Percentiles rank a stretch among this genome's conserved stretches.
phyloP scores from a whole-genome alignment of 176 grass and related monocot species.

The Areca catechu region DNA sequence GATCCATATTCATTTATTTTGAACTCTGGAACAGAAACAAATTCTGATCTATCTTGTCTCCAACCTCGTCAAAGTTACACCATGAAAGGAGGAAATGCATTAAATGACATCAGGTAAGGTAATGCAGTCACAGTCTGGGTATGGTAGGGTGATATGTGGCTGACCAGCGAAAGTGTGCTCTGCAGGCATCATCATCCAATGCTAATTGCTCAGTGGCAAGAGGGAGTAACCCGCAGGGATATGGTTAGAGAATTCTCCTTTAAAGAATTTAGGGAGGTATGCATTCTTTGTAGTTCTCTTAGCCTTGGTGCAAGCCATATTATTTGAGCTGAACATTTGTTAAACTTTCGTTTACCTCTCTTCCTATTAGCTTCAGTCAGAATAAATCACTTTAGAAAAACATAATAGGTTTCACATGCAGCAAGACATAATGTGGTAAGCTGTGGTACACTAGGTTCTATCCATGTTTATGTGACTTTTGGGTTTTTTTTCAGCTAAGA shows the following conservation, averaged over 20 bases:
- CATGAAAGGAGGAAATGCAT: conserved; percentile 64
- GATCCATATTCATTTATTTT: conserved; percentile 23
- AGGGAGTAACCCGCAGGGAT: conserved; percentile 78
- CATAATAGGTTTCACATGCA: too few species aligned
- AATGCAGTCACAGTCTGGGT: background rate
- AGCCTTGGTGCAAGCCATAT: background rate
- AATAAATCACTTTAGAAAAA: too few species aligned
- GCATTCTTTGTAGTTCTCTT: background rate
- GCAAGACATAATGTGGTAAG: too few species aligned
- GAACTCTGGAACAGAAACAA: conserved; percentile 25
- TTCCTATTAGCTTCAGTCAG: background rate
- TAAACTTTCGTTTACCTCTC: background rate
- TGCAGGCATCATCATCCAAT: conserved; percentile 84
- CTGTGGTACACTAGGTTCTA: too few species aligned
- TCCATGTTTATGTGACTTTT: too few species aligned
- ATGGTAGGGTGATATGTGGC: background rate
- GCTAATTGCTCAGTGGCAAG: conserved; percentile 78
- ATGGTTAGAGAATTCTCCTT: conserved; percentile 50
- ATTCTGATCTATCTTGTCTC: conserved; percentile 62
- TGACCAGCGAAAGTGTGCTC: conserved; percentile 4
- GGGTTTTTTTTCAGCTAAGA: too few species aligned
- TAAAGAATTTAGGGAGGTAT: conserved; percentile 83
- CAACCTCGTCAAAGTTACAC: conserved; percentile 79
- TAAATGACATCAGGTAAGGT: conserved; percentile 60
- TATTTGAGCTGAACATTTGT: too few species aligned